Conservation (phyloP, 2,329 filamentous ascomycete species). For the Pseudopithomyces chartarum region DNA sequence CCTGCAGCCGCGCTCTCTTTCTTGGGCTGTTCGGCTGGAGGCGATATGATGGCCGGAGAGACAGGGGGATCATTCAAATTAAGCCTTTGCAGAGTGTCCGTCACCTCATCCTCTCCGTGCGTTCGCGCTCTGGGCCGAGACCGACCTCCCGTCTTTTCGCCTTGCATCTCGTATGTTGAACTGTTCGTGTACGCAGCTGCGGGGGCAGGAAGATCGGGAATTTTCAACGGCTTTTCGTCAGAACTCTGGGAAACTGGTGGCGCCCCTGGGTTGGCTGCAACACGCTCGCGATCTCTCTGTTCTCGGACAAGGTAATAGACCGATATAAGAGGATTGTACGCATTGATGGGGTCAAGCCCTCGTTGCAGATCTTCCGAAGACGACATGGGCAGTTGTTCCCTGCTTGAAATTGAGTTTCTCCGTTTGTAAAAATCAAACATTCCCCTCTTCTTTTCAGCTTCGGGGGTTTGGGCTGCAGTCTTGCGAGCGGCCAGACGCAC, state of each 20-base stretch:
- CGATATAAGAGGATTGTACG: constrained; percentile 88
- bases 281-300: constrained; percentile 80
- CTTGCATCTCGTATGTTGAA: constrained; percentile 82
- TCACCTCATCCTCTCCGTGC: constrained; percentile 90
- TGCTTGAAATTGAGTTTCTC: constrained; percentile 84
- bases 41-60: constrained; percentile 58
- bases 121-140: constrained; percentile 86
- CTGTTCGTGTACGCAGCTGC: constrained; percentile 89
- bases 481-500: constrained; percentile 73
- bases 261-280: constrained; percentile 64
- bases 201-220: constrained; percentile 79
- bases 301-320: constrained; percentile 97
- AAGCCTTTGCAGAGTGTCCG: constrained; percentile 72
- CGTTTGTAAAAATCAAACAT: constrained; percentile 98
- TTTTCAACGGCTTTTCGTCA: constrained; percentile 61
- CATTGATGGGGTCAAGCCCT: constrained; percentile 87
- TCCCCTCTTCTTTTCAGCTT: constrained; percentile 79
- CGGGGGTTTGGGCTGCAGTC: constrained; percentile 60
- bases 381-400: constrained; percentile 82
- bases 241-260: constrained; percentile 61
- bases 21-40: constrained; percentile 63
- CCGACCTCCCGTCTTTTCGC: constrained; percentile 84
- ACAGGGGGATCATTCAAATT: constrained; percentile 58
- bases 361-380: constrained; percentile 84
- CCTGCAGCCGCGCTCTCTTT: constrained; percentile 89